Evolutionary conservation across 305 asterid species (phyloP), one percentile per base, ranked within the genome.

Genomic region (Rubia balearica): DNA sequence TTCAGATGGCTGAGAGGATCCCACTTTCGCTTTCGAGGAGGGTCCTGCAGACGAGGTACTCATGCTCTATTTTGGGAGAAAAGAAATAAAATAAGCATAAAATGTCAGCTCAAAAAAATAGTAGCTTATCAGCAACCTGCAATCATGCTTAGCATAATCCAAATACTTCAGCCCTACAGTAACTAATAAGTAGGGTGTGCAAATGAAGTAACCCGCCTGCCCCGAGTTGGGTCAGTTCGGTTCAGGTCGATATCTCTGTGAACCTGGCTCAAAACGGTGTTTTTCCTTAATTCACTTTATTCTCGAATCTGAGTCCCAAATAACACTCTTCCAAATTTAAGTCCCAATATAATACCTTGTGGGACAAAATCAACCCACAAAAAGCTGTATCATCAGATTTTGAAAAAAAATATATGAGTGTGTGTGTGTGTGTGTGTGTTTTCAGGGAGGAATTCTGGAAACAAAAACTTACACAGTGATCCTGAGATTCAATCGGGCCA

Each of bases 1-100:
- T 74, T 93, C 97, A 33, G 92, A 79, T 68, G 89, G 82, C 74
- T 90, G 97, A 6, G 95, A 84, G 41, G 96, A 73, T 24, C 90
- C 89, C 16, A 66, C 80, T 80, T 83, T 90, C 10, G 65, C 85
- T 85, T 90, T 92, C 27, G 96, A 86, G 17, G 95, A 77, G 59
- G 90, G 71, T 57, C 88, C 94, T 30, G 85, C 81, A 17, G 88
- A 24, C 21, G 84, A 11, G 70, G 78, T 90, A 80, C 69, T 92
- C 97, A 90, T 93, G 83, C 79, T 85, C 77, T 16, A 33, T 33
- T 62, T 38, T 30, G 22, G 14, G 30, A 41, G 3, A 40, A 14
- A 36, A 41, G 22, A 64, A 40, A 64, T 1, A 40, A 13, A 9
- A 64, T 64, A 64, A 64, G 68, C 14, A 38, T 16, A 17, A 8